Base-by-base conservation (phyloP, 257 asterid genomes). In the Scutellaria galericulata region DNA sequence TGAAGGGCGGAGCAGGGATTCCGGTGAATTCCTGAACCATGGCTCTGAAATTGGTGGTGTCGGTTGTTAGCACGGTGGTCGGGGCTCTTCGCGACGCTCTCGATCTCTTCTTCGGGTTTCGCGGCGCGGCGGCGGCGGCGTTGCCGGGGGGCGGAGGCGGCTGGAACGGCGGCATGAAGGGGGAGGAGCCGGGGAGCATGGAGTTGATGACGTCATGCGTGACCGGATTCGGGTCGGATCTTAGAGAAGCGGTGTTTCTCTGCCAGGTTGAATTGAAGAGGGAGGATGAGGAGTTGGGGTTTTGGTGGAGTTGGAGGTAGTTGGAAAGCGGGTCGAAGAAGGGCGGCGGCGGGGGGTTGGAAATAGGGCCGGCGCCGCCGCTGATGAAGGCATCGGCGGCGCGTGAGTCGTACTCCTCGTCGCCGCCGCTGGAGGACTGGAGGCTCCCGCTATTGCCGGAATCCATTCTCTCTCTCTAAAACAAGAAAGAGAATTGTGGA, bases 11-110 rank as follows among this genome's bases (percentile, higher is more conserved):
- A 46, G 96, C 89, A 48, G 97, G 98, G 5, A 93, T 88, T 37
- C 98, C 97, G 2, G 98, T 93, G 68, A 93, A 93, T 72, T 93
- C 96, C 68, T 93, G 98, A 42, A 93, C 98, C 98, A 93, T 90
- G 78, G 98, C 97, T 82, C 98, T 62, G 94, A 93, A 93, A 82
- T 93, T 93, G 35, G 79, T 70, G 72, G 98, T 87, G 61, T 93
- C 96, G 0, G 98, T 93, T 0, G 97, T 91, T 48, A 93, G 79
- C n/a, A 93, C 97, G 4, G 97, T 93, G 0, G 98, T 93, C 15
- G 97, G 98, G 2, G 98, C 97, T 3, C 97, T 92, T 73, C 97
- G 77, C 1, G 98, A 90, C 5, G 98, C 97, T 64, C 98, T 78
- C 1, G 97, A 83, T 53, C 97, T 81, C 77, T 93, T 93, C 86